Evolutionary conservation across 257 asterid genomes (phyloP).

Genomic region (Ilex asprella): DNA sequence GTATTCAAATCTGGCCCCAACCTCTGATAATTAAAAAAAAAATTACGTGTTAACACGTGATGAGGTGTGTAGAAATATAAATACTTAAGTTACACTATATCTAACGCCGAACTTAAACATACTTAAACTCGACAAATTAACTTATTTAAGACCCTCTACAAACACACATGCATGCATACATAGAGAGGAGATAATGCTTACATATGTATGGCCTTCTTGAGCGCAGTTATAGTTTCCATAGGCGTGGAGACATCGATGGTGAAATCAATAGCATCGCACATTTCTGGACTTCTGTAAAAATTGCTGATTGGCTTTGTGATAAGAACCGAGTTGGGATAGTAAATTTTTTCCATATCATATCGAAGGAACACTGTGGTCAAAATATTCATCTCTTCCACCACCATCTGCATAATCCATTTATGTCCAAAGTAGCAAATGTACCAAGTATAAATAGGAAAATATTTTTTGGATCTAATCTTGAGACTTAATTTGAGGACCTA

Average conservation of each 20-base stretch:
- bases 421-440: background rate
- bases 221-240: conserved; percentile 40
- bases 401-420: conserved; percentile 30
- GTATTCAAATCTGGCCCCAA: too few species aligned
- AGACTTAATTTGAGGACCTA: too few species aligned
- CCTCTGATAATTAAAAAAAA: too few species aligned
- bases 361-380: conserved; percentile 56
- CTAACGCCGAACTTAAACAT: too few species aligned
- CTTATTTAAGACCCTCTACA: too few species aligned
- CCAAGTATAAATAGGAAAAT: too few species aligned
- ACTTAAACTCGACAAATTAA: too few species aligned
- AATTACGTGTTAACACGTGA: too few species aligned
- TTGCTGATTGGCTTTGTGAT: conserved; percentile 55
- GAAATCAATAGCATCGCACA: conserved; percentile 43
- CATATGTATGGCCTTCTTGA: conserved; percentile 51
- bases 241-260: conserved; percentile 44
- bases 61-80: too few species aligned
- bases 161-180: too few species aligned
- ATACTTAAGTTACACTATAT: too few species aligned
- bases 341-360: conserved; percentile 54
- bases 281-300: conserved; percentile 66
- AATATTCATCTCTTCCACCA: conserved; percentile 71
- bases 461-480: too few species aligned
- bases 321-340: conserved; percentile 49
- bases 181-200: conserved; percentile 1